phyloP scores from a whole-genome alignment of 768 basidiomycete genomes.

The Boletus fagicola region DNA sequence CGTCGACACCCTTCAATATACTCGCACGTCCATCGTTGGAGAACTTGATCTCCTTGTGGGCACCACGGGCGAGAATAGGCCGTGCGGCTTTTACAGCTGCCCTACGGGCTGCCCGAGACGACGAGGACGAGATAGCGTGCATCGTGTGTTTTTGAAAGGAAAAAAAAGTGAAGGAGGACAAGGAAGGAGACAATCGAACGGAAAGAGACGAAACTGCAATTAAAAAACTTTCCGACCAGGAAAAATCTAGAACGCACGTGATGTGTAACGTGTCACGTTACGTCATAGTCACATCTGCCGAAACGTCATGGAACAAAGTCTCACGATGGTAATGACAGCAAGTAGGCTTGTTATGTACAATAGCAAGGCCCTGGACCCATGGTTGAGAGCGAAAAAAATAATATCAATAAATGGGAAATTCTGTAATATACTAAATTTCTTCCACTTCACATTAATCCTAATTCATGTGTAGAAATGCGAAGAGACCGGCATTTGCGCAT shows the following conservation, averaged over 20 bases:
- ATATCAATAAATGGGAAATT: too few relatives aligned
- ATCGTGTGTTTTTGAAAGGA: constrained; percentile 38
- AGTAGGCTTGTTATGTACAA: too few relatives aligned
- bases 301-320: too few relatives aligned
- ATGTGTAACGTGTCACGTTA: constrained; percentile 12
- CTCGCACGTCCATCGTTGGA: constrained; percentile 91
- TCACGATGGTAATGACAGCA: too few relatives aligned
- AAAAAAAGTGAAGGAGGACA: constrained; percentile 1
- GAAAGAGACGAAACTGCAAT: constrained; percentile 16
- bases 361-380: too few relatives aligned
- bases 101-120: constrained; percentile 66
- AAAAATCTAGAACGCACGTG: constrained; percentile 37
- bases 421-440: too few relatives aligned
- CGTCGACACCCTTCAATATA: constrained; percentile 94
- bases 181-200: not conserved
- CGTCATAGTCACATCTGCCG: not conserved
- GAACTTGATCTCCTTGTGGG: constrained; percentile 97
- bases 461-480: too few relatives aligned
- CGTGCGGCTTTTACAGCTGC: constrained; percentile 56
- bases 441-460: too few relatives aligned
- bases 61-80: constrained; percentile 62
- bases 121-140: constrained; percentile 69
- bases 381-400: too few relatives aligned
- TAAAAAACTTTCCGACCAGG: constrained; percentile 23
- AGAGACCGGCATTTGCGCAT: too few relatives aligned